Conservation (phyloP, 148 eudicot genomes). For the Cornus controversa region DNA sequence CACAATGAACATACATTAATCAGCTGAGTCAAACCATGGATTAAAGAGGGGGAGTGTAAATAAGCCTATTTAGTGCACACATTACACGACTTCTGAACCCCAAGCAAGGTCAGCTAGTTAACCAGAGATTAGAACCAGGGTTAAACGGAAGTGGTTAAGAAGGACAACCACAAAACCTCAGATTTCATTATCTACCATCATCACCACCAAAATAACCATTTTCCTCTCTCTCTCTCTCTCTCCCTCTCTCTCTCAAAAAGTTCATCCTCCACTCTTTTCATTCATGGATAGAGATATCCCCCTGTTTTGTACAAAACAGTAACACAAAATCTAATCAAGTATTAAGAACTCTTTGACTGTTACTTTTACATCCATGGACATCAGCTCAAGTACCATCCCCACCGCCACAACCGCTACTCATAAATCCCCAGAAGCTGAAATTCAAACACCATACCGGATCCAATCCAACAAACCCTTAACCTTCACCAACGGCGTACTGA, state of each 20-base stretch:
- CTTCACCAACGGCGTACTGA: slow-evolving; percentile 26
- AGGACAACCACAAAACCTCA: slow-evolving; percentile 22
- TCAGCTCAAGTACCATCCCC: not conserved
- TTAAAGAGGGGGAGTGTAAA: slow-evolving; percentile 4
- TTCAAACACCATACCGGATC: slow-evolving; percentile 13
- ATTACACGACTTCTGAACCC: not conserved
- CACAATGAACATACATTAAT: not conserved
- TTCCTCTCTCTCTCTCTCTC: not conserved
- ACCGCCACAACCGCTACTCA: not conserved
- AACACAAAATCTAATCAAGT: too few relatives aligned
- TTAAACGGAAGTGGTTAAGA: slow-evolving; percentile 16
- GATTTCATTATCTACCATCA: slow-evolving; percentile 14
- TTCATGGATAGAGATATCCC: slow-evolving; percentile 8
- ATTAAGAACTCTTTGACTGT: not conserved
- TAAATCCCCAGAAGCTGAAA: slow-evolving; percentile 19
- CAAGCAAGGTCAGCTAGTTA: slow-evolving; percentile 16
- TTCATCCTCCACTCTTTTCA: not conserved
- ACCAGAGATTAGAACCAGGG: slow-evolving; percentile 20
- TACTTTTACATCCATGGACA: too few relatives aligned
- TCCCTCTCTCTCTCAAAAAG: not conserved
- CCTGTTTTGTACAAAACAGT: not conserved
- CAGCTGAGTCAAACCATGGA: not conserved
- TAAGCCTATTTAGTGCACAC: slow-evolving; percentile 9
- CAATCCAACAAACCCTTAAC: slow-evolving; percentile 12
- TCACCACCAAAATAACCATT: not conserved